Evolutionary conservation across 2,329 filamentous ascomycete genomes (phyloP).

Genomic region (Colletotrichum ledebouriae): DNA sequence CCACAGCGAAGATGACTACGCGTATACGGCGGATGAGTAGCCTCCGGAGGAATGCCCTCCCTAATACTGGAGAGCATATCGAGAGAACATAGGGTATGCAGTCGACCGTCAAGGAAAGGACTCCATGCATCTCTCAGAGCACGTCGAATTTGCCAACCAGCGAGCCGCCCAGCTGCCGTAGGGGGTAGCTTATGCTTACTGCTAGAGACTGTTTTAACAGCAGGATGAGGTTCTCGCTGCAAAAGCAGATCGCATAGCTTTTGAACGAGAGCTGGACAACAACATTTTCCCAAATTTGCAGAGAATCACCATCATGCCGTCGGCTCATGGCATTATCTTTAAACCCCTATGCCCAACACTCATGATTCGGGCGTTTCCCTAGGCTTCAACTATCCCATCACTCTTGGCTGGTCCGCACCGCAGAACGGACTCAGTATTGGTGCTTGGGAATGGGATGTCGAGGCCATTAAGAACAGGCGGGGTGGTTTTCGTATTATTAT

Average conservation of each 20-base stretch:
- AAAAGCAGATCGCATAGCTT: slow-evolving; percentile 48
- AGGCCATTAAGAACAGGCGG: slow-evolving; percentile 46
- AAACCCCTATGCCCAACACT: slow-evolving; percentile 57
- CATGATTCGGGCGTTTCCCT: slow-evolving; percentile 56
- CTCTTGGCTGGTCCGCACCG: slow-evolving; percentile 49
- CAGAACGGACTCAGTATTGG: background rate
- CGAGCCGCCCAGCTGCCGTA: background rate
- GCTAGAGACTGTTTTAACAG: background rate
- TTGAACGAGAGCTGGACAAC: slow-evolving; percentile 49
- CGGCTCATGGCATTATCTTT: slow-evolving; percentile 53
- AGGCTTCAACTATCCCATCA: slow-evolving; percentile 56
- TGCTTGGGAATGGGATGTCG: slow-evolving; percentile 16
- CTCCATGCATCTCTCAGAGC: background rate
- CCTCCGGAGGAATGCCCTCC: background rate
- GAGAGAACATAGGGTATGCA: slow-evolving; percentile 4
- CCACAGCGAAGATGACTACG: background rate
- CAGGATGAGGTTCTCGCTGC: slow-evolving; percentile 27
- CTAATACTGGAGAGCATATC: background rate
- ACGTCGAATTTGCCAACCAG: slow-evolving; percentile 12
- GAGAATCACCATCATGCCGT: slow-evolving; percentile 55
- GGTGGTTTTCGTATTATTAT: slow-evolving; percentile 51
- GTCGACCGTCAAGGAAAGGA: background rate
- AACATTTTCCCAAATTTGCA: slow-evolving; percentile 51
- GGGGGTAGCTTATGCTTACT: background rate
- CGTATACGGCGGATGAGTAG: background rate